Base-by-base conservation (phyloP, 208 protist genomes). In the Crithidia sp. region DNA sequence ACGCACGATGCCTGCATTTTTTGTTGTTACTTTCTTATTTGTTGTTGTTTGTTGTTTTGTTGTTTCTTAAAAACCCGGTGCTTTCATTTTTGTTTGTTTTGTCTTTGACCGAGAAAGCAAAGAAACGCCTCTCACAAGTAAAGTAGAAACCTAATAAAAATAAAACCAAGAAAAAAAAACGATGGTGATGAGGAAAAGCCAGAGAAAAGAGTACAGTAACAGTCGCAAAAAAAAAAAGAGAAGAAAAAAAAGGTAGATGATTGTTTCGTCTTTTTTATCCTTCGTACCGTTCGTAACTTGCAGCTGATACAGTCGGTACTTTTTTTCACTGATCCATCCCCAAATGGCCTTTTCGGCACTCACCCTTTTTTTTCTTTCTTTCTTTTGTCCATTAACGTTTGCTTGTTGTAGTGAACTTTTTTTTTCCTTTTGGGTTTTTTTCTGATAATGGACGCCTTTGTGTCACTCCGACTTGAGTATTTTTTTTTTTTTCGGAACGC, bases 361-460 rank as follows among this genome's bases (percentile, higher is more conserved):
- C 28, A 36, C 14, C 45, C 19, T 54, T 71, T 49, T 5, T 69
- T 47, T 69, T 13, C 19, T 64, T 65, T 13, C 39, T 57, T 65
- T 61, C 7, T 52, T 43, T 10, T 44, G 37, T 52, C 17, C 19
- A 16, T 28, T 6, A 49, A 54, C 28, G 28, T 28, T n/a, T 16
- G 19, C 47, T 3, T 49, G 49, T n/a, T 47, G 0, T 37, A 40
- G 53, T 66, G 58, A 7, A 7, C 19, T 66, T 66, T 17, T 53
- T 52, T 19, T 13, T 58, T 39, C 62, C 64, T n/a, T 2, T 61
- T 56, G 63, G 41, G 40, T 39, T 56, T 59, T 58, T 73, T 74
- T 60, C 28, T 28, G 28, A 28, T 61, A 58, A 77, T 67, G 67
- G 56, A 49, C 73, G 73, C 52, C 7, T 53, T 59, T 64, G 40